These are phyloP conservation scores for Neoboletus subvelutipes DNA, from an alignment of 768 basidiomycete genomes.

Conservation along the genomic window DNA sequence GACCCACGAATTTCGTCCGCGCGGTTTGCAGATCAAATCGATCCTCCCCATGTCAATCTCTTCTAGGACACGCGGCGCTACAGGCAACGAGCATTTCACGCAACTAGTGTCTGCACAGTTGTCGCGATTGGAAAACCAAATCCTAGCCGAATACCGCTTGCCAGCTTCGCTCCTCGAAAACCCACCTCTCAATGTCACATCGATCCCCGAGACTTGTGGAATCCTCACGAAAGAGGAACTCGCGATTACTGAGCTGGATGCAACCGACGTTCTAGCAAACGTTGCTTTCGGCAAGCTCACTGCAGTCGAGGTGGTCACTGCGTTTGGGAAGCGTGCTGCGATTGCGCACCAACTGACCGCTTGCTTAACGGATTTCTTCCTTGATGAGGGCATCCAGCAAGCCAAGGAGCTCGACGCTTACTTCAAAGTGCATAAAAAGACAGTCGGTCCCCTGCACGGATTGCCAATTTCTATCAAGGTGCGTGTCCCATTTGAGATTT, in stretches of 20 bases:
- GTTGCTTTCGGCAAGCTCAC: slow-evolving; percentile 33
- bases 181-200: slow-evolving; percentile 34
- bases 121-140: slow-evolving; percentile 22
- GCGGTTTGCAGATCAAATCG: neutral
- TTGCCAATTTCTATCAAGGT: slow-evolving; percentile 43
- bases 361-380: slow-evolving; percentile 45
- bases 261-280: slow-evolving; percentile 33
- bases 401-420: slow-evolving; percentile 44
- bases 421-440: slow-evolving; percentile 36
- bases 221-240: slow-evolving; percentile 33
- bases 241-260: slow-evolving; percentile 37
- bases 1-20: neutral
- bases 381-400: slow-evolving; percentile 40
- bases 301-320: slow-evolving; percentile 40
- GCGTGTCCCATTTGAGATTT: neutral
- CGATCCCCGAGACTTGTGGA: slow-evolving; percentile 33
- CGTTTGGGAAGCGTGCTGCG: slow-evolving; percentile 50
- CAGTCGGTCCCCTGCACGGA: slow-evolving; percentile 45
- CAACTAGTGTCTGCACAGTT: slow-evolving; percentile 18
- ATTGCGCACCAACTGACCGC: slow-evolving; percentile 48
- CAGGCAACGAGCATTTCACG: slow-evolving; percentile 21
- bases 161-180: slow-evolving; percentile 15
- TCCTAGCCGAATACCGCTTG: slow-evolving; percentile 21
- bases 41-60: slow-evolving; percentile 16
- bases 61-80: slow-evolving; percentile 21